phyloP scores from a whole-genome alignment of 306 rosid genomes.

The Cotoneaster glaucophyllus region DNA sequence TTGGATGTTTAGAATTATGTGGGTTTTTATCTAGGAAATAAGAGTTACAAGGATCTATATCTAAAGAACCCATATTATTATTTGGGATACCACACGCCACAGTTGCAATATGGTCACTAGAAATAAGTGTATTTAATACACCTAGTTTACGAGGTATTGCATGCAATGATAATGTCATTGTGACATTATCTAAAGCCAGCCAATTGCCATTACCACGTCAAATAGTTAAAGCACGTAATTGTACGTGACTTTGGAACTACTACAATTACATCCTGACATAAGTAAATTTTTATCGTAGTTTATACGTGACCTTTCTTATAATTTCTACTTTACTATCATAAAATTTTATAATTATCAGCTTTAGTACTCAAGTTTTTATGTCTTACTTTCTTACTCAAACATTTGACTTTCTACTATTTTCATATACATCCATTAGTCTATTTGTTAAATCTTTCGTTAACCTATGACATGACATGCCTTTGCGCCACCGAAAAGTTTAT shows the following conservation, averaged over 20 bases:
- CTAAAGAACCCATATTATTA: too few relatives aligned
- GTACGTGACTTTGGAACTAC: not conserved
- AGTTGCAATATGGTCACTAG: not conserved
- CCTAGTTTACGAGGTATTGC: not conserved
- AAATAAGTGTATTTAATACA: not conserved
- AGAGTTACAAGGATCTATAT: too few relatives aligned
- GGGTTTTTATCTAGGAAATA: too few relatives aligned
- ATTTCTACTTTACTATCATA: too few relatives aligned
- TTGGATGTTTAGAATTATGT: too few relatives aligned
- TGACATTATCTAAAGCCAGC: too few relatives aligned
- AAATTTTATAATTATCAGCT: too few relatives aligned
- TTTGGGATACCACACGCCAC: not conserved
- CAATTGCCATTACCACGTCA: too few relatives aligned
- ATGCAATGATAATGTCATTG: too few relatives aligned
- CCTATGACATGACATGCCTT: not conserved
- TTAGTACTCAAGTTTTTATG: not conserved
- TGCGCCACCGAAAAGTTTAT: not conserved
- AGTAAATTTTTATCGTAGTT: not conserved
- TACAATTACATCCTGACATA: not conserved
- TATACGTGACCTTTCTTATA: not conserved
- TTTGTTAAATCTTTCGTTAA: not conserved
- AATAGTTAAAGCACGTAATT: too few relatives aligned
- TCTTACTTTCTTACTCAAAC: not conserved
- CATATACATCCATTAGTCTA: too few relatives aligned
- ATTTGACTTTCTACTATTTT: too few relatives aligned